Base-by-base conservation (phyloP, 208 protist genomes). In the Trypanosoma cruzi region DNA sequence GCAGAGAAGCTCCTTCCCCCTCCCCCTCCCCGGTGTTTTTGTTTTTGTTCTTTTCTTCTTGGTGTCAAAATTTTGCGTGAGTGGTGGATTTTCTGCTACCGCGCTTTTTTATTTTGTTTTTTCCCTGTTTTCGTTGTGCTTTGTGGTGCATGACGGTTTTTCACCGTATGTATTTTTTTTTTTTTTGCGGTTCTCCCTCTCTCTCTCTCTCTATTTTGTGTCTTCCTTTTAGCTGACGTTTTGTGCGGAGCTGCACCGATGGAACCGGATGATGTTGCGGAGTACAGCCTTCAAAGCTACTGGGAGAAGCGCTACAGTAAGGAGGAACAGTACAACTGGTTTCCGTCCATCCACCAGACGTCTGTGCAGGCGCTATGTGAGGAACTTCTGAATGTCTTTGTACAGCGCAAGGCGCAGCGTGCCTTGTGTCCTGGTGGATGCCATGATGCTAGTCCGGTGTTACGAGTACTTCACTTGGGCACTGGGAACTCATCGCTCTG, bases 321-420 rank as follows among this genome's bases (percentile, higher is more conserved):
- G 28, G 88, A 96, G 79, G 80, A 78, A 42, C 72, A 89, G 37
- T 94, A 94, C 67, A 81, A 96, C 58, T 96, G 90, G 90, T 96
- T 96, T 50, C 65, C 81, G 0, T 89, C 90, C 7, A 79, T 96
- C 28, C 91, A 93, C 57, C 29, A 66, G 7, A 69, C 65, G 14
- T 79, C 75, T 59, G 79, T 96, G 0, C 56, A 32, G 13, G 80
- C 79, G 1, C 53, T 82, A 24, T 93, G 91, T 60, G 70, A 75
- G 13, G 54, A 68, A 46, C 53, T 95, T 8, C 76, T 82, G 49
- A 62, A n/a, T 2, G 80, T 85, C 16, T 82, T 75, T 75, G 37
- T 11, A 11, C 36, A 36, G 36, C 74, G 71, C 36, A 24, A 58
- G 49, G 44, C 48, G 42, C 24, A 44, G 40, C 31, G 42, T 8